Base-by-base conservation (phyloP, 2,329 filamentous ascomycete genomes). In the Cercospora beticola region DNA sequence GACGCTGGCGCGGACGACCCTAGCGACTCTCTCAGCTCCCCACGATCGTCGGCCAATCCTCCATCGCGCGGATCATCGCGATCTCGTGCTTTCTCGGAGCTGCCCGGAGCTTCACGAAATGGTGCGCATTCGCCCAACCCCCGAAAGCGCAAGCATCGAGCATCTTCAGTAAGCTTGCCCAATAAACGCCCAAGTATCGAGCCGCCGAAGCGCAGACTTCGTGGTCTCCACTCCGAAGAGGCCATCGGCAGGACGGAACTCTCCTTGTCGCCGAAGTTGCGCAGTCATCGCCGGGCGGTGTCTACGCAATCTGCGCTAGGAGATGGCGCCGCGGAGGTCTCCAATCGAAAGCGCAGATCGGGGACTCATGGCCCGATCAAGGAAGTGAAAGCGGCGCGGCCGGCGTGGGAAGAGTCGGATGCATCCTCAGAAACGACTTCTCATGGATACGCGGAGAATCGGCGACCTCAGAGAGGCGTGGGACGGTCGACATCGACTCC, bases 351-450 rank as follows among this genome's bases (percentile, higher is more conserved):
- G 61, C 76, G 77, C 31, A 71, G 74, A 66, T 72, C 89, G 7
- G 85, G 86, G 6, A 88, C 89, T 10, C 82, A 91, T 62, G 76
- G 75, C 31, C 73, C 77, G 8, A 73, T 70, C 14, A 77, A 77
- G 30, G 79, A 81, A 9, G 62, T 73, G 3, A 77, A 75, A 62
- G 56, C 62, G 3, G 36, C 66, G n/a, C 64, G 65, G 28, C 33
- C 63, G 33, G 84, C 87, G 63, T 84, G 88, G 69, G 90, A 90
- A 70, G 86, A 88, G 66, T 92, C 89, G 0, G 90, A 91, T 76
- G 76, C 75, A 10, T 80, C 79, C 2, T 80, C 79, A 21, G 79
- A 80, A 66, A 74, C 76, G 5, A 76, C 77, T 31, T 79, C 78
- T 86, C 90, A 71, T 89, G 89, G 57, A 87, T 87, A 72, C 85